phyloP scores from a whole-genome alignment of 352 stramenopile species.

The Globisporangium sylvaticum region DNA sequence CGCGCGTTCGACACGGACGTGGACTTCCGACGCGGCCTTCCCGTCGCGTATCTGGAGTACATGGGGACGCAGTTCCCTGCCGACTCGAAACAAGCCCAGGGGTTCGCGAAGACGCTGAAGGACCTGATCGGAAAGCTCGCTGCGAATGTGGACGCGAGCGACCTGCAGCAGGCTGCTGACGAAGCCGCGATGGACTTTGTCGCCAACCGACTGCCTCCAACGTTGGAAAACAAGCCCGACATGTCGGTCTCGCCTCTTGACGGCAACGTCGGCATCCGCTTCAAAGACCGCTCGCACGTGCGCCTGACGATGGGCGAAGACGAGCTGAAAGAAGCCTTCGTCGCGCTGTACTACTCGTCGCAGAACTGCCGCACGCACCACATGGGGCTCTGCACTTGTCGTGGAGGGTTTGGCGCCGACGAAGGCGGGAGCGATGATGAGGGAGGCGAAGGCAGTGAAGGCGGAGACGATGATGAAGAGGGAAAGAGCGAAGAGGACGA shows the following conservation, averaged over 20 bases:
- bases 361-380: conserved; percentile 79
- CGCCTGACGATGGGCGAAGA: conserved; percentile 66
- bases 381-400: conserved; percentile 78
- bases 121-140: conserved; percentile 48
- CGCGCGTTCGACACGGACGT: conserved; percentile 78
- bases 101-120: conserved; percentile 47
- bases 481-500: conserved; percentile 24
- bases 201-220: conserved; percentile 65
- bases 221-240: conserved; percentile 13
- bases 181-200: conserved; percentile 75
- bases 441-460: conserved; percentile 14
- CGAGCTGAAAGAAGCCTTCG: conserved; percentile 49
- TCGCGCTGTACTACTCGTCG: conserved; percentile 69
- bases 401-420: conserved; percentile 21
- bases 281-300: conserved; percentile 66
- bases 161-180: conserved; percentile 69
- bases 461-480: conserved; percentile 21
- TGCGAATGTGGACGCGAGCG: conserved; percentile 36
- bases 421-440: conserved; percentile 26
- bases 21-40: conserved; percentile 64
- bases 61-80: conserved; percentile 63
- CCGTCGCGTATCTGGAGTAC: conserved; percentile 66
- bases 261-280: conserved; percentile 41
- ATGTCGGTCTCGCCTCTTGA: conserved; percentile 30
- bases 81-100: conserved; percentile 36